phyloP scores from a whole-genome alignment of 805 yeast genomes.

The Lipomyces spencermartinsiae region DNA sequence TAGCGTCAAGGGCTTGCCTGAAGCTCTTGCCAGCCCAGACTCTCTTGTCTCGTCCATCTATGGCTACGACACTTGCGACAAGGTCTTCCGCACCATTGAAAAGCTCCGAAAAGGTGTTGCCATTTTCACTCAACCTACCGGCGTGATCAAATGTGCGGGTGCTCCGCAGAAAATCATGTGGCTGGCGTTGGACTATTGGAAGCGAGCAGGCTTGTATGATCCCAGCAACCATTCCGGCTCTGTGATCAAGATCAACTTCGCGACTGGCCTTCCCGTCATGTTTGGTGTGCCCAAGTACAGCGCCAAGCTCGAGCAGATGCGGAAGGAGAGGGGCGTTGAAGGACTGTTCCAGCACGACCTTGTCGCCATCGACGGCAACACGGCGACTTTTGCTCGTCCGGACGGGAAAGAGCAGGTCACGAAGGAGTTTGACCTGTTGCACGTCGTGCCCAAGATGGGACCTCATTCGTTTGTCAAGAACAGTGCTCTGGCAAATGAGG shows the following conservation, averaged over 20 bases:
- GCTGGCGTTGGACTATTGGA: not conserved
- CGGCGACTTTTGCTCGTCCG: not conserved
- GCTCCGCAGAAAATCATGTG: not conserved
- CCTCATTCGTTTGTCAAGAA: not conserved
- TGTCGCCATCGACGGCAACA: not conserved
- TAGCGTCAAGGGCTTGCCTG: not conserved
- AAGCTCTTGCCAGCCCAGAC: not conserved
- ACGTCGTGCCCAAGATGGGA: not conserved
- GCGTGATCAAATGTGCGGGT: not conserved
- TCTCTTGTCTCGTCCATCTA: not conserved
- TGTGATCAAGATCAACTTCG: not conserved
- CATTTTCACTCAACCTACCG: not conserved
- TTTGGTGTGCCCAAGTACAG: not conserved
- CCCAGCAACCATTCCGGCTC: constrained; percentile 1
- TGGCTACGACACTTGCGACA: not conserved
- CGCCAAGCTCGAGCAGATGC: not conserved
- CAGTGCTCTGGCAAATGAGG: not conserved
- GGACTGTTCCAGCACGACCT: not conserved
- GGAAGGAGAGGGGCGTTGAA: not conserved
- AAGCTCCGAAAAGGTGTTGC: not conserved
- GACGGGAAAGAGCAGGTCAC: not conserved
- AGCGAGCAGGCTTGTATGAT: not conserved
- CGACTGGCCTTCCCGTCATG: not conserved
- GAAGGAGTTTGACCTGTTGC: not conserved
- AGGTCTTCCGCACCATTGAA: not conserved